These are phyloP conservation scores for Ceratocystis variospora DNA, from an alignment of 2,329 filamentous ascomycete genomes.

Conservation along the genomic window DNA sequence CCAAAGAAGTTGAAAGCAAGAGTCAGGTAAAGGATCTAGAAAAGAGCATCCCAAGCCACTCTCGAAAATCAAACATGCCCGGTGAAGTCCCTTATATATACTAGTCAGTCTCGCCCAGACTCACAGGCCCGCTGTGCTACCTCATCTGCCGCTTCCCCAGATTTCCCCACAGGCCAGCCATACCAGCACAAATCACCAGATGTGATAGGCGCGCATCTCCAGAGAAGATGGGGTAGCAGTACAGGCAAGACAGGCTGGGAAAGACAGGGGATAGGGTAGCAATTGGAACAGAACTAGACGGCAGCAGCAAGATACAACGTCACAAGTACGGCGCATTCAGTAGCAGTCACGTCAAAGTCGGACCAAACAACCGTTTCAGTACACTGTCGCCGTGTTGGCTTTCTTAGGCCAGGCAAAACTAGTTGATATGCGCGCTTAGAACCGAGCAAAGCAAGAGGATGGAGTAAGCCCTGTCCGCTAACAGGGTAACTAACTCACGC, in stretches of 20 bases:
- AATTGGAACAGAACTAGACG: too few species aligned
- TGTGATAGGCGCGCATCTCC: slow-evolving; percentile 8
- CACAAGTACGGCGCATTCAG: background rate
- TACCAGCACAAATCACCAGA: background rate
- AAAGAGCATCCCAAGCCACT: background rate
- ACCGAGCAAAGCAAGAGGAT: background rate
- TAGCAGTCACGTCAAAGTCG: background rate
- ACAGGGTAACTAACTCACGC: too few species aligned
- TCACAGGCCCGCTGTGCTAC: background rate
- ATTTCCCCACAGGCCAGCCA: background rate
- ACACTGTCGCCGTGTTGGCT: background rate
- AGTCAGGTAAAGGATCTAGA: background rate
- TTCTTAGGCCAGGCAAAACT: background rate
- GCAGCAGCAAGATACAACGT: background rate
- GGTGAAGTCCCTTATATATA: background rate
- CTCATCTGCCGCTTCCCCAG: slow-evolving; percentile 5
- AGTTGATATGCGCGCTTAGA: background rate
- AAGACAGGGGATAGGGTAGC: too few species aligned
- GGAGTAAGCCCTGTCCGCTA: background rate
- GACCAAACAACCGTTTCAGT: background rate
- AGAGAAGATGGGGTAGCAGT: background rate
- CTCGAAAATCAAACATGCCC: background rate
- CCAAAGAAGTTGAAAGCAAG: background rate
- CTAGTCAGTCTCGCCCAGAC: background rate
- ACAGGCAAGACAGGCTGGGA: background rate